These are phyloP conservation scores for Papilionanthe hybrid DNA, from an alignment of 116 monocot species.

Conservation along the genomic window DNA sequence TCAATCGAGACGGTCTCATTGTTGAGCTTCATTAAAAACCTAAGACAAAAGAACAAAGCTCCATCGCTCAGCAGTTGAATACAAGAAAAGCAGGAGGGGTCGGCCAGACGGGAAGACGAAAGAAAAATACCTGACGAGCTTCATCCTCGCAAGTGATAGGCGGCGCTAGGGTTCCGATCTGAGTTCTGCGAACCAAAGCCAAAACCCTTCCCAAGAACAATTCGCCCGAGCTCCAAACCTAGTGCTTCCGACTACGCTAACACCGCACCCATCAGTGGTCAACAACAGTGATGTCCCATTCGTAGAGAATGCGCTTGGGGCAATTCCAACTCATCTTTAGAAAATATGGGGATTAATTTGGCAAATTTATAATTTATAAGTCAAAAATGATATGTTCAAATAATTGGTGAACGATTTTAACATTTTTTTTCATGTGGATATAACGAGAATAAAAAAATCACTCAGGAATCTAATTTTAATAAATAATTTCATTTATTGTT, in stretches of 20 bases:
- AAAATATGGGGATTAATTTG: no score
- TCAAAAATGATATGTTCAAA: no score
- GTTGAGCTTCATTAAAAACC: conserved; percentile 94
- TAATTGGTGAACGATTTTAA: no score
- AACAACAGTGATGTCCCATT: no score
- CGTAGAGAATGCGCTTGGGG: no score
- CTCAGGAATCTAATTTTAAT: no score
- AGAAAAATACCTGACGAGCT: conserved; percentile 50
- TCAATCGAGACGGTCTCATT: conserved; percentile 94
- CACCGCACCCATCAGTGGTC: no score
- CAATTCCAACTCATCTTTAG: no score
- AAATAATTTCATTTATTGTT: no score
- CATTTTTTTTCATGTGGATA: no score
- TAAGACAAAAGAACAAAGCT: conserved; percentile 18
- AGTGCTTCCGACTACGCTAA: not conserved
- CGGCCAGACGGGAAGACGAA: not conserved
- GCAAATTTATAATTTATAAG: no score
- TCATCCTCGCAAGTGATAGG: conserved; percentile 19
- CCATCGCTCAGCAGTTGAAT: not conserved
- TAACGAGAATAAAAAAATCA: no score
- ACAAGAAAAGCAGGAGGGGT: not conserved
- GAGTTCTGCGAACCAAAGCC: not conserved
- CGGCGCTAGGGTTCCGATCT: conserved; percentile 4
- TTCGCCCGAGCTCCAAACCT: not conserved
- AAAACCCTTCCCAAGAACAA: not conserved